phyloP scores from a whole-genome alignment of 768 basidiomycete species.

The Pseudohyphozyma bogoriensis region DNA sequence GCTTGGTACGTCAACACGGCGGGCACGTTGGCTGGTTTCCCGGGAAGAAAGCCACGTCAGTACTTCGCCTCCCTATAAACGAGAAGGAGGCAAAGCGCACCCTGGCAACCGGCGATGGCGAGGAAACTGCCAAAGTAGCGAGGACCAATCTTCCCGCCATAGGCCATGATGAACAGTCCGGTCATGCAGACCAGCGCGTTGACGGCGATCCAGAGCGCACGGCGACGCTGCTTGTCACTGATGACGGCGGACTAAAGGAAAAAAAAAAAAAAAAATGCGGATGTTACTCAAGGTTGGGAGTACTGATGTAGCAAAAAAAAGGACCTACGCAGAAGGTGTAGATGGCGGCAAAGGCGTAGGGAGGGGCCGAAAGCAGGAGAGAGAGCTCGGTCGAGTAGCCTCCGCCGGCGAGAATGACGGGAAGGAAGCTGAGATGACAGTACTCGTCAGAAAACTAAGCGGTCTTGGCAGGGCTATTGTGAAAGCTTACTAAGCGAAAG shows the following conservation, averaged over 20 bases:
- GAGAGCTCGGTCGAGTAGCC: slow-evolving; percentile 33
- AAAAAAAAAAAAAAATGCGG: neutral
- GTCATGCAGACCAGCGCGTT: slow-evolving; percentile 28
- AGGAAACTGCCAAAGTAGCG: slow-evolving; percentile 18
- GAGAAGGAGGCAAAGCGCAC: neutral
- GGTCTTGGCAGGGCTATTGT: no score
- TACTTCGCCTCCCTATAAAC: neutral
- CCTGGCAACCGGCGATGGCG: slow-evolving; percentile 21
- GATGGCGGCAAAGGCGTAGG: slow-evolving; percentile 34
- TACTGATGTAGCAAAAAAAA: neutral
- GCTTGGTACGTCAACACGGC: slow-evolving; percentile 25
- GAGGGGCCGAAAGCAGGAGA: slow-evolving; percentile 35
- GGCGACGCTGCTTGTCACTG: slow-evolving; percentile 24
- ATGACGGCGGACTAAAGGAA: neutral
- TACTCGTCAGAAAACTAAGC: slow-evolving; percentile 14
- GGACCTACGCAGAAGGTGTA: slow-evolving; percentile 26
- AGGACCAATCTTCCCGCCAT: slow-evolving; percentile 1
- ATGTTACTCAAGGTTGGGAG: neutral
- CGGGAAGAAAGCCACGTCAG: neutral
- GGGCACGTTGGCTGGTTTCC: slow-evolving; percentile 6
- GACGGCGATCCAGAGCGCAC: slow-evolving; percentile 31
- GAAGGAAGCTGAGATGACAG: no score
- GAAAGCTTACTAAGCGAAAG: no score
- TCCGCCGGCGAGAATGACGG: slow-evolving; percentile 35
- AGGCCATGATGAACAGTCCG: slow-evolving; percentile 29